Evolutionary conservation across 495 filamentous ascomycete species (phyloP).

Genomic region (Neurospora sp.): DNA sequence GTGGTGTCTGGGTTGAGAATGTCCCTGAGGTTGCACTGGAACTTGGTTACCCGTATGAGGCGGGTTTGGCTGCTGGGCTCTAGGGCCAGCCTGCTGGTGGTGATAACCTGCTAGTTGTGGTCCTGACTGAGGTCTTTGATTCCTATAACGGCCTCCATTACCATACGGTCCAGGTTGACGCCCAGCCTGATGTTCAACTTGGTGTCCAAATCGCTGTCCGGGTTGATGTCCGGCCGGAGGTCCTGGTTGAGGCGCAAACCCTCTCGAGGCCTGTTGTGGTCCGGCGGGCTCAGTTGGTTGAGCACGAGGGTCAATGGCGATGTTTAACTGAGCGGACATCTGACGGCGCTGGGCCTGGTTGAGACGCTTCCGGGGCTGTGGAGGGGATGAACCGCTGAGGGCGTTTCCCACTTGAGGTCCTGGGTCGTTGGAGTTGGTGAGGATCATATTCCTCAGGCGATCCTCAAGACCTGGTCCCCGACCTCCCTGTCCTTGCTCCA

Average conservation of each 20-base stretch:
- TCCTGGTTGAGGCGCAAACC: neutral
- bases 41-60: neutral
- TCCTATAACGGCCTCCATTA: slow-evolving; percentile 10
- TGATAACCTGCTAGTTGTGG: neutral
- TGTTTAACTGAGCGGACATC: slow-evolving; percentile 41
- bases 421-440: slow-evolving; percentile 18
- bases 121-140: slow-evolving; percentile 13
- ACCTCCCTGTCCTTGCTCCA: slow-evolving; percentile 13
- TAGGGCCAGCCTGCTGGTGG: neutral
- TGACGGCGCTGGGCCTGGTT: slow-evolving; percentile 48
- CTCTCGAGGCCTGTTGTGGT: neutral
- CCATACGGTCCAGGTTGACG: neutral
- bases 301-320: slow-evolving; percentile 37
- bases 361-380: slow-evolving; percentile 31
- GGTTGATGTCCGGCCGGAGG: neutral
- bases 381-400: neutral
- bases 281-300: slow-evolving; percentile 6
- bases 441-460: slow-evolving; percentile 33
- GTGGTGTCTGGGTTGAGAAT: slow-evolving; percentile 15
- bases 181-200: neutral
- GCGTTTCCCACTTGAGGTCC: neutral
- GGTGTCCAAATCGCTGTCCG: neutral
- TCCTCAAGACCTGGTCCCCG: slow-evolving; percentile 25
- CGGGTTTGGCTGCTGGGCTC: neutral
- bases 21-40: neutral